Conservation (phyloP, 306 rosid species). For the Prunus mira region DNA sequence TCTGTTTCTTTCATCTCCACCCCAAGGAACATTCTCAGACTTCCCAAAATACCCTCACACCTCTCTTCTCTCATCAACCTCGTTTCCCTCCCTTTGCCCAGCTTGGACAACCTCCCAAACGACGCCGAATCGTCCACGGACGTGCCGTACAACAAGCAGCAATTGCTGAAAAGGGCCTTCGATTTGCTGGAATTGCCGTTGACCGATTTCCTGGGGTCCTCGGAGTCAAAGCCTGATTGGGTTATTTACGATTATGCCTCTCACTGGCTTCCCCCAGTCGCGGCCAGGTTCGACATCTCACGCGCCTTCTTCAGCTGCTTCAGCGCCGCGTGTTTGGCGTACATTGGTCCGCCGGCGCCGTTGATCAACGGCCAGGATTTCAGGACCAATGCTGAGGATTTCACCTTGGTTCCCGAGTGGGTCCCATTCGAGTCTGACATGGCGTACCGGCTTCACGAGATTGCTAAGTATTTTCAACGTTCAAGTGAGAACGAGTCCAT, state of each 20-base stretch:
- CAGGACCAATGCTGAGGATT: conserved; percentile 30
- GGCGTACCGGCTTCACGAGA: conserved; percentile 26
- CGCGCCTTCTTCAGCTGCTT: conserved; percentile 37
- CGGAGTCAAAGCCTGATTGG: conserved; percentile 33
- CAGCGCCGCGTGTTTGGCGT: conserved; percentile 30
- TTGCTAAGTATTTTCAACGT: conserved; percentile 16
- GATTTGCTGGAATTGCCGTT: conserved; percentile 30
- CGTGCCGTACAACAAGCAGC: conserved; percentile 35
- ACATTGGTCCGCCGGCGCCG: conserved; percentile 22
- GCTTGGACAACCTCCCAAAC: conserved; percentile 25
- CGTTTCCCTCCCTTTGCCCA: conserved; percentile 30
- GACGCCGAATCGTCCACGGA: conserved; percentile 43
- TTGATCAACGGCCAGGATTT: conserved; percentile 19
- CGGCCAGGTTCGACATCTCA: conserved; percentile 27
- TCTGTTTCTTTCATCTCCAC: conserved; percentile 39
- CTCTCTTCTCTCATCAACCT: conserved; percentile 33
- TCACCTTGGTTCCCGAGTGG: conserved; percentile 37
- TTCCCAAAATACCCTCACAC: conserved; percentile 36
- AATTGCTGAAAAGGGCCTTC: conserved; percentile 36
- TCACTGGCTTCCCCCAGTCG: conserved; percentile 47
- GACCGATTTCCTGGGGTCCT: conserved; percentile 8
- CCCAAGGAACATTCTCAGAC: conserved; percentile 27
- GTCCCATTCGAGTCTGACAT: conserved; percentile 25
- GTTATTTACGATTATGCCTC: conserved; percentile 49
- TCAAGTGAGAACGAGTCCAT: conserved; percentile 1